Base-by-base conservation (phyloP, 1,284 basidiomycete genomes). In the Erythrobasidium hasegawianum region DNA sequence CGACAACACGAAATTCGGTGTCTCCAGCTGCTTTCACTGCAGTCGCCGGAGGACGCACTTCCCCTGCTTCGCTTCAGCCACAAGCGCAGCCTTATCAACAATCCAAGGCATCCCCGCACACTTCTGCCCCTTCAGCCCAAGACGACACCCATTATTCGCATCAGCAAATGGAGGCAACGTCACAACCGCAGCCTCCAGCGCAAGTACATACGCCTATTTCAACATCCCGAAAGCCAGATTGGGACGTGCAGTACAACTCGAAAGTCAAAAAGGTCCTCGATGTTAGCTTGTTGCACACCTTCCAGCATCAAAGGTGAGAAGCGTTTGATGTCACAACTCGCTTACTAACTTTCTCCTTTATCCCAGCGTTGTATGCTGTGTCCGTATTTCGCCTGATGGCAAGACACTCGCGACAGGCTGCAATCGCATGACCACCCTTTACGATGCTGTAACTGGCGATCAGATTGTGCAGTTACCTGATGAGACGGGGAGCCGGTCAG, bases 171-270 rank as follows among this genome's bases (percentile, higher is more conserved):
- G 18, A 59, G 16, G 43, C 39, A 55, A 29, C 40, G 5, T 38
- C 24, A 41, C 26, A 57, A n/a, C 18, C 26, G 16, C 11, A n/a
- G 38, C 50, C n/a, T 60, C 14, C 39, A 60, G 20, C 14, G 47
- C 16, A 14, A 18, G 57, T 20, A 40, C 26, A 40, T n/a, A n/a
- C n/a, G n/a, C 76, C 76, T 2, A 71, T 75, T 4, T 72, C 80
- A 77, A 77, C 57, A 78, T 78, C 47, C 80, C 83, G 83, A 73
- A 90, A 89, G 78, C 80, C 81, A 40, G 96, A 97, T 78, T 98
- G 95, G 95, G 89, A 94, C 74, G 92, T 90, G 18, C 84, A 96
- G 59, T 97, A 92, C 81, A 96, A 92, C 76, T 87, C 89, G 14
- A 87, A 88, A 73, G 85, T 81, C 22, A 89, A 91, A 79, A 82